Percentiles rank a stretch among this genome's conserved stretches.
Conservation (phyloP, 495 filamentous ascomycete genomes). For the Baudoinia panamericana region DNA sequence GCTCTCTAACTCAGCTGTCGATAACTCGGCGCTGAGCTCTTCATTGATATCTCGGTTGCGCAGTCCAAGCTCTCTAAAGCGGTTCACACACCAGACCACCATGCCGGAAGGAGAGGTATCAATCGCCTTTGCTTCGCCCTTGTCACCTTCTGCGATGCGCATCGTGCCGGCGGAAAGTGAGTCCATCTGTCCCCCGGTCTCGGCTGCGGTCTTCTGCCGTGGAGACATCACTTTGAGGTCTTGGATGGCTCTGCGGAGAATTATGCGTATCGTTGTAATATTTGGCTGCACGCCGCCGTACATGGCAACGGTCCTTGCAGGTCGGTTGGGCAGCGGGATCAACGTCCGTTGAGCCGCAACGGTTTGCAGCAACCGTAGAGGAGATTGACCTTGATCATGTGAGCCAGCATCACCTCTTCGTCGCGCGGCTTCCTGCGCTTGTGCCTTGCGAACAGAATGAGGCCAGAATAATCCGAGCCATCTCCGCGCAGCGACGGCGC, state of each 20-base stretch:
- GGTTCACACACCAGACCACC: background rate
- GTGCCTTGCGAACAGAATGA: constrained; percentile 11
- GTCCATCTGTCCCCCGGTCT: too few species aligned
- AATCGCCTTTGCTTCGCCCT: too few species aligned
- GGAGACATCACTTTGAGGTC: background rate
- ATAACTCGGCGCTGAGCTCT: too few species aligned
- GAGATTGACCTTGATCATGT: background rate
- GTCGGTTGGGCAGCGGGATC: background rate
- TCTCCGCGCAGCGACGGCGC: constrained; percentile 31
- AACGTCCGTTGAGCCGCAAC: background rate
- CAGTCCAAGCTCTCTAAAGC: background rate
- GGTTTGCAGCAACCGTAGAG: background rate
- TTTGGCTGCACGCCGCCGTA: constrained; percentile 18
- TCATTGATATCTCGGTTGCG: background rate
- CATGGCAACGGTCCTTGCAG: background rate
- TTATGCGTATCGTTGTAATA: constrained; percentile 18
- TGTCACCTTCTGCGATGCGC: too few species aligned
- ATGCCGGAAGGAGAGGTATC: background rate
- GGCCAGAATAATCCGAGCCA: constrained; percentile 37
- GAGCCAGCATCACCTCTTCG: too few species aligned
- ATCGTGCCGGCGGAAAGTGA: too few species aligned
- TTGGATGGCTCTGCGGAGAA: constrained; percentile 14
- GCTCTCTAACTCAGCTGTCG: too few species aligned
- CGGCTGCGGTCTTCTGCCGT: too few species aligned
- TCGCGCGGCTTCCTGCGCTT: background rate